Percentiles rank a stretch among this genome's conserved stretches.
These are phyloP conservation scores for Meyerozyma smithsonii DNA, from an alignment of 1,139 yeast species.

Conservation along the genomic window DNA sequence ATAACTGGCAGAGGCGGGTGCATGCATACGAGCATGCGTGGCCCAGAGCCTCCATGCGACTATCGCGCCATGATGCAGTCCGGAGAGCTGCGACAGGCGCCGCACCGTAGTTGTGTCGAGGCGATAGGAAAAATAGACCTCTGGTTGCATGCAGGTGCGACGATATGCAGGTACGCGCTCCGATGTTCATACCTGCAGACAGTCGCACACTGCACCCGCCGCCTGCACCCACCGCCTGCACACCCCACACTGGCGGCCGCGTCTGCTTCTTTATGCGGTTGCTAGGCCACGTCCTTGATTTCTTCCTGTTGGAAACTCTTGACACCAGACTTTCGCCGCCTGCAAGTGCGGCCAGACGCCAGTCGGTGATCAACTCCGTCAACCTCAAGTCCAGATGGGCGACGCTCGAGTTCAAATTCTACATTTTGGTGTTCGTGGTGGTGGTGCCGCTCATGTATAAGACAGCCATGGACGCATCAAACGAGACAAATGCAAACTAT, in stretches of 20 bases:
- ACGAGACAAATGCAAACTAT: conserved; percentile 74
- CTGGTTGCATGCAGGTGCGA: too few species aligned
- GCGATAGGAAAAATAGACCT: too few species aligned
- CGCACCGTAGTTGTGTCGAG: too few species aligned
- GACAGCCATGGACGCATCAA: conserved; percentile 79
- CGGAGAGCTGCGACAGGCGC: too few species aligned
- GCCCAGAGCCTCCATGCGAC: too few species aligned
- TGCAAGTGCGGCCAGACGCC: conserved; percentile 37
- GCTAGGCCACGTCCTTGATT: conserved; percentile 24
- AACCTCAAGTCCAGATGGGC: conserved; percentile 60
- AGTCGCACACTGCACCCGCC: background rate
- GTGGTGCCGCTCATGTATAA: conserved; percentile 79
- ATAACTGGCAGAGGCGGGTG: too few species aligned
- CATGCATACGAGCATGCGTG: too few species aligned
- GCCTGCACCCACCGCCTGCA: background rate
- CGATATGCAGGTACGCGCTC: too few species aligned
- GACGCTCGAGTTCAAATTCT: conserved; percentile 68
- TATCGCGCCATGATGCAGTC: too few species aligned
- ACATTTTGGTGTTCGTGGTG: conserved; percentile 55
- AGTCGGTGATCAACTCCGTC: conserved; percentile 39
- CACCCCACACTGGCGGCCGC: too few species aligned
- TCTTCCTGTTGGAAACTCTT: conserved; percentile 70
- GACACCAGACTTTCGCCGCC: conserved; percentile 70
- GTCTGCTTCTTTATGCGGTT: conserved; percentile 9
- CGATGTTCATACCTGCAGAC: too few species aligned